Evolutionary conservation across 2,329 filamentous ascomycete species (phyloP).

Genomic region (Acrocalymma vagum): DNA sequence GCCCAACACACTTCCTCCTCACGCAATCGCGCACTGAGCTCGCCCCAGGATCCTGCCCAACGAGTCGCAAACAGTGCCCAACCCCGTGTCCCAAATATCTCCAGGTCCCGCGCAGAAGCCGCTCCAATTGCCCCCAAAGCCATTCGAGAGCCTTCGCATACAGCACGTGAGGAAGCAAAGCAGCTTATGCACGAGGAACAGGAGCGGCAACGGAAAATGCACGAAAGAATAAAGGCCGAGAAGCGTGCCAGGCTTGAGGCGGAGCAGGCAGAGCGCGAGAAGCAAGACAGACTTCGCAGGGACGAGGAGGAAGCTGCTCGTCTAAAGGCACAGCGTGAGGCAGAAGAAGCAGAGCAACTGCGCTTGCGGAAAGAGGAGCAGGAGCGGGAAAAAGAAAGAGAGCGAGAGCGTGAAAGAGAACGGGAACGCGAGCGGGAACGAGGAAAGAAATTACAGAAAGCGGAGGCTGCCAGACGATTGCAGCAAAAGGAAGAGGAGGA

Average conservation of each 20-base stretch:
- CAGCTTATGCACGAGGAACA: slow-evolving; percentile 40
- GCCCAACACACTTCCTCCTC: slow-evolving; percentile 20
- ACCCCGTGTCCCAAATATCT: slow-evolving; percentile 32
- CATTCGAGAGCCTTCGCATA: slow-evolving; percentile 26
- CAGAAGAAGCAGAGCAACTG: slow-evolving; percentile 36
- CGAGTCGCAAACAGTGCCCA: slow-evolving; percentile 30
- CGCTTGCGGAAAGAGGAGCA: slow-evolving; percentile 40
- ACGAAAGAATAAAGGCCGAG: slow-evolving; percentile 42
- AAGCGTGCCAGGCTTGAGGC: slow-evolving; percentile 38
- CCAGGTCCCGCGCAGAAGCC: slow-evolving; percentile 27
- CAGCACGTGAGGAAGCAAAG: slow-evolving; percentile 42
- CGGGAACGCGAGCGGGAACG: slow-evolving; percentile 41
- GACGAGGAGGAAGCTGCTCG: slow-evolving; percentile 42
- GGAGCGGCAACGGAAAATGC: slow-evolving; percentile 39
- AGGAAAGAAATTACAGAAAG: slow-evolving; percentile 40
- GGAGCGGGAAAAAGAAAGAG: slow-evolving; percentile 39
- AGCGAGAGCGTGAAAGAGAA: slow-evolving; percentile 38
- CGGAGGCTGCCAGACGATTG: slow-evolving; percentile 31
- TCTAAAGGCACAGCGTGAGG: slow-evolving; percentile 30
- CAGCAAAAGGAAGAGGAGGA: slow-evolving; percentile 38
- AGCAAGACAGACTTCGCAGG: slow-evolving; percentile 30
- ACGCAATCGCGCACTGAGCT: slow-evolving; percentile 38
- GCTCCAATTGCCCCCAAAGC: slow-evolving; percentile 24
- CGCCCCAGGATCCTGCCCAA: slow-evolving; percentile 29
- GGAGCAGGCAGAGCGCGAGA: slow-evolving; percentile 38